Evolutionary conservation across 257 asterid genomes (phyloP).

Genomic region (Striga asiatica): DNA sequence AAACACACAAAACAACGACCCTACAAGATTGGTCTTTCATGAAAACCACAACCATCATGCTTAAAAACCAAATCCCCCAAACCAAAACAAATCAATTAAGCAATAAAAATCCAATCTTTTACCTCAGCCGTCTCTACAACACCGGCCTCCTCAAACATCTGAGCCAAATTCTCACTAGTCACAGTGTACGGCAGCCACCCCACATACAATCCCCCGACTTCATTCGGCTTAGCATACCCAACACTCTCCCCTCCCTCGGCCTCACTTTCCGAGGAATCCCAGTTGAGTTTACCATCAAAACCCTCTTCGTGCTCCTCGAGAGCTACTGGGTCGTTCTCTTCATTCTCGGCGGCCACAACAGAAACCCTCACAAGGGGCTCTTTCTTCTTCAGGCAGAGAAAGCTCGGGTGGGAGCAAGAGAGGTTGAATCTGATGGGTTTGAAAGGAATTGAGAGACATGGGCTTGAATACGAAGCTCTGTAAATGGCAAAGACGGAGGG

Average conservation of each 20-base stretch:
- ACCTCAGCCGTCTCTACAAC: slow-evolving; percentile 87
- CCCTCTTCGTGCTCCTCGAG: slow-evolving; percentile 29
- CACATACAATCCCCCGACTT: slow-evolving; percentile 73
- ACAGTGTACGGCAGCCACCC: slow-evolving; percentile 82
- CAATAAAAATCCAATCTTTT: not conserved
- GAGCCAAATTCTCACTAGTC: slow-evolving; percentile 55
- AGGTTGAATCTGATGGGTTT: slow-evolving; percentile 37
- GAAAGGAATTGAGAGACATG: slow-evolving; percentile 23
- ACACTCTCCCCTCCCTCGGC: not conserved
- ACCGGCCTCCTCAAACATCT: slow-evolving; percentile 69
- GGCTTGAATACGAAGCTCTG: slow-evolving; percentile 30
- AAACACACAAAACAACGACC: not conserved
- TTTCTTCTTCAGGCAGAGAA: slow-evolving; percentile 21
- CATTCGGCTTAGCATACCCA: slow-evolving; percentile 38
- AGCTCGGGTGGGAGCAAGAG: slow-evolving; percentile 28
- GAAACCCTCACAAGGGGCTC: slow-evolving; percentile 32
- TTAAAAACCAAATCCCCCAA: not conserved
- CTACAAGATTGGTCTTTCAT: too few species aligned
- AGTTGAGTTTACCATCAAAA: slow-evolving; percentile 18
- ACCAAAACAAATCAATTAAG: not conserved
- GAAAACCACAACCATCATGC: not conserved
- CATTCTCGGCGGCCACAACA: slow-evolving; percentile 40
- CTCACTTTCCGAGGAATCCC: slow-evolving; percentile 20
- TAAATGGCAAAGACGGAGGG: slow-evolving; percentile 39
- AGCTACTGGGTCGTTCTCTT: slow-evolving; percentile 38